Base-by-base conservation (phyloP, 495 filamentous ascomycete species). In the Mycothermus thermophilus region DNA sequence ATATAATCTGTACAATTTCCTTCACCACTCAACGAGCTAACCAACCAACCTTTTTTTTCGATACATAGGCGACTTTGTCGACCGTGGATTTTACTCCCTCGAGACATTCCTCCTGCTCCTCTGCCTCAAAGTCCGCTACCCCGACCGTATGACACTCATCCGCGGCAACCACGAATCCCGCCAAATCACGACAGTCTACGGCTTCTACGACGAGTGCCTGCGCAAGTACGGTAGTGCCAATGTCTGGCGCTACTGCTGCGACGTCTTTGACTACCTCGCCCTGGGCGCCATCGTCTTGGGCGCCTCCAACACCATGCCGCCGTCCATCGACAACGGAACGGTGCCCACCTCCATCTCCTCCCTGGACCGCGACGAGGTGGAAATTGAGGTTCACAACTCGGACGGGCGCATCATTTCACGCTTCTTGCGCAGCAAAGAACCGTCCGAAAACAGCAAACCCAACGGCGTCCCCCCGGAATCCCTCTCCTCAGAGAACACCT, bases 171-270 rank as follows among this genome's bases (percentile, higher is more conserved):
- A 97, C 63, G 90, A 97, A 54, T 94, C 86, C 8, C 73, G 90
- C 24, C 90, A 97, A 52, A 97, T 97, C 52, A 97, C 90, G 14
- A 92, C 82, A 4, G 90, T 97, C 19, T 97, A 97, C 55, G 90
- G 90, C 30, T 97, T 97, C 66, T 97, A 97, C 63, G 90, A 97
- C 49, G 90, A 97, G 54, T 97, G 90, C 49, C 67, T 95, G 33
- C 79, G 92, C 26, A 97, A 97, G 61, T 97, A 97, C 52, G 90
- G 90, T 34, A 90, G 72, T 55, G 90, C 90, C 12, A 97, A 95
- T 43, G 90, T 97, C 1, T 97, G 90, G 90, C 72, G 87, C 32
- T 93, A 97, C 54, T 97, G 90, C 64, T 96, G 90, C 59, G 90
- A 97, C 55, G 84, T 96, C 2, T 97, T 97, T 53, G 90, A 97